Conservation (phyloP, 1,284 basidiomycete species). For the Irpex sp. region DNA sequence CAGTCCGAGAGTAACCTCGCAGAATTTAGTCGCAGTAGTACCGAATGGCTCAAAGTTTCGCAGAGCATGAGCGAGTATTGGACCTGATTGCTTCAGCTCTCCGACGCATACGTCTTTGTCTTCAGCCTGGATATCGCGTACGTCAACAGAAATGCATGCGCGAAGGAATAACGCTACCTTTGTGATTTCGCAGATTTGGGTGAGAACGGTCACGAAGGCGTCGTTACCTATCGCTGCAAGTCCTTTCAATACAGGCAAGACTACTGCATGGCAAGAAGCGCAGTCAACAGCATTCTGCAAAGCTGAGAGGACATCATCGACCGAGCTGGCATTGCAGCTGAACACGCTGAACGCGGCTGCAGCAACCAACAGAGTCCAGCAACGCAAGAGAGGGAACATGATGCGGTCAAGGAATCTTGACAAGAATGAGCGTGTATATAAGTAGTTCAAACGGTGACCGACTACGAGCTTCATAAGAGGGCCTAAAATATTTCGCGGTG, state of each 20-base stretch:
- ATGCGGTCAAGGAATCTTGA: neutral
- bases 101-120: constrained; percentile 54
- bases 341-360: neutral
- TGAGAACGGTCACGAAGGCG: constrained; percentile 36
- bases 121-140: constrained; percentile 22
- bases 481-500: neutral
- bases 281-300: constrained; percentile 41
- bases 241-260: constrained; percentile 31
- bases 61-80: constrained; percentile 55
- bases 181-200: constrained; percentile 37
- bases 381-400: neutral
- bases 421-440: neutral
- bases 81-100: constrained; percentile 44
- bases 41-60: constrained; percentile 43
- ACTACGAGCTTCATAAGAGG: neutral
- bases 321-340: constrained; percentile 17
- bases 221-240: constrained; percentile 41
- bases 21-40: constrained; percentile 51
- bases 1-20: constrained; percentile 52
- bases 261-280: constrained; percentile 40
- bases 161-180: constrained; percentile 3
- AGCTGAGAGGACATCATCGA: constrained; percentile 38
- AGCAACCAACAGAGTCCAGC: neutral
- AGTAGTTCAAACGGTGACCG: neutral
- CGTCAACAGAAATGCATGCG: neutral